Conservation (phyloP, 208 protist species). For the Jaenimonas drosophilae region DNA sequence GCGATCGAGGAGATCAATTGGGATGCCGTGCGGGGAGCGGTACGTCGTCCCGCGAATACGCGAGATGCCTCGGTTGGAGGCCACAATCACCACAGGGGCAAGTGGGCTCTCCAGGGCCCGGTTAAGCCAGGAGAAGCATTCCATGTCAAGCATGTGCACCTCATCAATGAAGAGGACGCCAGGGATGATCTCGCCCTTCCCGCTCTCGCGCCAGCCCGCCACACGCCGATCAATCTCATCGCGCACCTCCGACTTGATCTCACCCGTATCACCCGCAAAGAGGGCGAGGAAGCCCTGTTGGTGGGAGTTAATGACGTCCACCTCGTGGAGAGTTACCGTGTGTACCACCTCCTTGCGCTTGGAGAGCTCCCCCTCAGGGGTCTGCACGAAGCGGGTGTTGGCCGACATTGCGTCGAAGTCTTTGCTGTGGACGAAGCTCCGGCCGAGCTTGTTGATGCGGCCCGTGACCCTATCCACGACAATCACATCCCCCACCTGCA, state of each 20-base stretch:
- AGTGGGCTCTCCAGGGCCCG: slow-evolving; percentile 98
- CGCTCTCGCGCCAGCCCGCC: slow-evolving; percentile 99
- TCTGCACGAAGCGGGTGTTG: slow-evolving; percentile 95
- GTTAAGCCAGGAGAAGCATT: slow-evolving; percentile 99
- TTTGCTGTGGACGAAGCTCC: slow-evolving; percentile 95
- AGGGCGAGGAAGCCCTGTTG: slow-evolving; percentile 99
- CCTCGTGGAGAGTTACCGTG: slow-evolving; percentile 99
- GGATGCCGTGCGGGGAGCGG: slow-evolving; percentile 98
- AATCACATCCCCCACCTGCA: slow-evolving; percentile 98
- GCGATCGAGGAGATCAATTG: slow-evolving; percentile 97
- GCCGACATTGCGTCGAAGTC: slow-evolving; percentile 95
- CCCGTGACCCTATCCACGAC: slow-evolving; percentile 99
- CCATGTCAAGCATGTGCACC: slow-evolving; percentile 99
- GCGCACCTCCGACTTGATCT: slow-evolving; percentile 99
- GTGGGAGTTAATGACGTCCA: slow-evolving; percentile 99
- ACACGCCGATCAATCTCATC: slow-evolving; percentile 99
- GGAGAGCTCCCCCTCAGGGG: slow-evolving; percentile 98
- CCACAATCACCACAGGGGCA: slow-evolving; percentile 99
- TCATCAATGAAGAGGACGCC: slow-evolving; percentile 96
- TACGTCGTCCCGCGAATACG: slow-evolving; percentile 98
- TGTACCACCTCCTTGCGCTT: slow-evolving; percentile 99
- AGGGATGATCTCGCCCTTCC: slow-evolving; percentile 99
- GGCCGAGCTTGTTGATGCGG: slow-evolving; percentile 96
- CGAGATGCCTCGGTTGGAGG: slow-evolving; percentile 99
- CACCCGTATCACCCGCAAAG: slow-evolving; percentile 99